phyloP scores from a whole-genome alignment of 257 asterid species.

The Solanum dulcamara region DNA sequence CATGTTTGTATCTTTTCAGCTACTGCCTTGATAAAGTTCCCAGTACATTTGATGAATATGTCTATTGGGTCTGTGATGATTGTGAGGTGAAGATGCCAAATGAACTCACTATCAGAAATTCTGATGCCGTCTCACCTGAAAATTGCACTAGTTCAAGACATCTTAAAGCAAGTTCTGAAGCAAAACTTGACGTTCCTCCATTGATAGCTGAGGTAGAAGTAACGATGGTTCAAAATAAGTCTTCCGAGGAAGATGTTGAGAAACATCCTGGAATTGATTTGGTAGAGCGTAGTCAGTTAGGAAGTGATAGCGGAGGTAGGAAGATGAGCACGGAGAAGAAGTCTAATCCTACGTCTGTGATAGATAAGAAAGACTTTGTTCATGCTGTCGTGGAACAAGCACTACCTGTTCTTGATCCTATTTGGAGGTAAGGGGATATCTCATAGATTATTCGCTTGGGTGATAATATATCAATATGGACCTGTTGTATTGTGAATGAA shows the following conservation, averaged over 20 bases:
- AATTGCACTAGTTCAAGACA: not conserved
- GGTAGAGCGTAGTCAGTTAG: not conserved
- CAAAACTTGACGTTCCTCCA: not conserved
- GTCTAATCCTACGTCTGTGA: not conserved
- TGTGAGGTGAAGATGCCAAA: not conserved
- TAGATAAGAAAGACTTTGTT: not conserved
- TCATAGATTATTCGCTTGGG: not conserved
- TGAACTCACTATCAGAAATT: not conserved
- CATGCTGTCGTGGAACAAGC: not conserved
- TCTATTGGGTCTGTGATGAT: conserved; percentile 16
- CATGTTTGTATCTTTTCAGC: not conserved
- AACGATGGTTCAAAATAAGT: not conserved
- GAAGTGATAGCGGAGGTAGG: not conserved
- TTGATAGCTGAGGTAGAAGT: not conserved
- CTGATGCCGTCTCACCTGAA: not conserved
- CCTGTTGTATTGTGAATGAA: not conserved
- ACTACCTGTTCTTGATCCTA: conserved; percentile 27
- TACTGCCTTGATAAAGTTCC: conserved; percentile 15
- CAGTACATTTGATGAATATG: conserved; percentile 7
- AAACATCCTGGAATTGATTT: not conserved
- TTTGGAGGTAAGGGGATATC: conserved; percentile 52
- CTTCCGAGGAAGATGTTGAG: not conserved
- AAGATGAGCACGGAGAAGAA: not conserved
- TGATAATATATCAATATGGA: not conserved
- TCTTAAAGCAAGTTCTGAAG: not conserved